phyloP scores from a whole-genome alignment of 2,329 filamentous ascomycete genomes.

The Phialophora expanda region DNA sequence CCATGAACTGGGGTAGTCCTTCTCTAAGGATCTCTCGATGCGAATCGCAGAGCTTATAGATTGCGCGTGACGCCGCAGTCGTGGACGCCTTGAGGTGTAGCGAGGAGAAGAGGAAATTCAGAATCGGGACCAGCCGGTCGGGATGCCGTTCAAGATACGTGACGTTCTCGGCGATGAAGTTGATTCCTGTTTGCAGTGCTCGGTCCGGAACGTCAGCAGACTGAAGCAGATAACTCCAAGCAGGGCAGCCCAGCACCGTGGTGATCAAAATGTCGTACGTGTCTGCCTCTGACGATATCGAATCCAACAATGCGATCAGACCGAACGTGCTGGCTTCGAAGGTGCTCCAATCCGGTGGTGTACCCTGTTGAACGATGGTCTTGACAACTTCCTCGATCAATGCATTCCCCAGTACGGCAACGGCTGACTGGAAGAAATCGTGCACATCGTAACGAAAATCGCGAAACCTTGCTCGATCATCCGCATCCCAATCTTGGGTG shows the following conservation, averaged over 20 bases:
- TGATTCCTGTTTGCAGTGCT: slow-evolving; percentile 49
- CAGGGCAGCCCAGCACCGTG: slow-evolving; percentile 45
- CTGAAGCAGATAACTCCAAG: slow-evolving; percentile 43
- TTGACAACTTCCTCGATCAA: slow-evolving; percentile 51
- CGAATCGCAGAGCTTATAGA: slow-evolving; percentile 51
- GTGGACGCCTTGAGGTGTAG: slow-evolving; percentile 50
- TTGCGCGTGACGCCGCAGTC: slow-evolving; percentile 51
- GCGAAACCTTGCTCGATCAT: slow-evolving; percentile 51
- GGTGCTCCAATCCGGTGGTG: slow-evolving; percentile 47
- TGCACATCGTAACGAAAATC: slow-evolving; percentile 53
- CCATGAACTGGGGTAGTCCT: slow-evolving; percentile 52
- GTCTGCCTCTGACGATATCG: slow-evolving; percentile 52
- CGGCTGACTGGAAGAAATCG: slow-evolving; percentile 52
- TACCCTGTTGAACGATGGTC: slow-evolving; percentile 44
- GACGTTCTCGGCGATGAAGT: slow-evolving; percentile 52
- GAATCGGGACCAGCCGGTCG: slow-evolving; percentile 47
- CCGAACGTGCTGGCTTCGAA: slow-evolving; percentile 54
- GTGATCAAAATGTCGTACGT: slow-evolving; percentile 49
- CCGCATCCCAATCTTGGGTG: slow-evolving; percentile 46
- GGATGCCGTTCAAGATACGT: slow-evolving; percentile 52
- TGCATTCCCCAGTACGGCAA: slow-evolving; percentile 51
- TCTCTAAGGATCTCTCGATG: slow-evolving; percentile 49
- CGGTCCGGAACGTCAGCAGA: slow-evolving; percentile 46
- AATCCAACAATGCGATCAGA: slow-evolving; percentile 52
- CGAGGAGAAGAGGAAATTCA: slow-evolving; percentile 54